A percentile compares a stretch with the other conserved stretches of the same genome.
Conservation (phyloP, 257 asterid species). For the Gardenia jasminoides region DNA sequence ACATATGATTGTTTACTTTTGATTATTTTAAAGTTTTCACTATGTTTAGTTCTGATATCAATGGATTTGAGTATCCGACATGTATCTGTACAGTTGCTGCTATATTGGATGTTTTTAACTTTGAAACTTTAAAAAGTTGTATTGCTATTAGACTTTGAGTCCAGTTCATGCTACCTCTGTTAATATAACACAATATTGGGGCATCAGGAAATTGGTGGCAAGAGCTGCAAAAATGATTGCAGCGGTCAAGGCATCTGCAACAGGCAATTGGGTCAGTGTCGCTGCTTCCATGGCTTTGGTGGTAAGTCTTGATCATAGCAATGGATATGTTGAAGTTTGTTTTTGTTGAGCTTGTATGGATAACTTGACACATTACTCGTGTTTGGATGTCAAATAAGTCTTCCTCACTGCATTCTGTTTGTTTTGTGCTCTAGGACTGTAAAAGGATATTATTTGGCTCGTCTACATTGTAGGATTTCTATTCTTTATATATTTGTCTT, state of each 20-base stretch:
- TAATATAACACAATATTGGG: conserved; percentile 23
- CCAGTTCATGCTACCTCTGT: background rate
- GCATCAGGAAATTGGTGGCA: conserved; percentile 72
- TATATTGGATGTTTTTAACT: background rate
- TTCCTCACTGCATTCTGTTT: background rate
- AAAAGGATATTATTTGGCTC: background rate
- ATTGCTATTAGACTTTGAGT: background rate
- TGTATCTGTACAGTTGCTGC: background rate
- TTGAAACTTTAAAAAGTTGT: background rate
- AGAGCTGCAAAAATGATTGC: conserved; percentile 77
- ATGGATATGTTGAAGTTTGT: too few species aligned
- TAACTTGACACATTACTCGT: background rate
- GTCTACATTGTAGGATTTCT: background rate
- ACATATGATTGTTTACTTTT: background rate
- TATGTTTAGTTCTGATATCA: background rate
- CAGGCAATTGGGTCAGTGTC: conserved; percentile 78
- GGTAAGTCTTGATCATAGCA: conserved; percentile 45
- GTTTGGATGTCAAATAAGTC: background rate
- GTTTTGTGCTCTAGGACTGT: background rate
- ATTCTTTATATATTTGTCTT: background rate
- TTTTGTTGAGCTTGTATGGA: too few species aligned
- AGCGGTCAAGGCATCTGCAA: conserved; percentile 87
- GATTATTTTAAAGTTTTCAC: background rate
- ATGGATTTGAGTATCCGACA: background rate
- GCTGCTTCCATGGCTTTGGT: conserved; percentile 89